Percentiles rank a stretch among this genome's conserved stretches.
Evolutionary conservation across 2,329 filamentous ascomycete species (phyloP).

Genomic region (Cytospora chrysosperma): DNA sequence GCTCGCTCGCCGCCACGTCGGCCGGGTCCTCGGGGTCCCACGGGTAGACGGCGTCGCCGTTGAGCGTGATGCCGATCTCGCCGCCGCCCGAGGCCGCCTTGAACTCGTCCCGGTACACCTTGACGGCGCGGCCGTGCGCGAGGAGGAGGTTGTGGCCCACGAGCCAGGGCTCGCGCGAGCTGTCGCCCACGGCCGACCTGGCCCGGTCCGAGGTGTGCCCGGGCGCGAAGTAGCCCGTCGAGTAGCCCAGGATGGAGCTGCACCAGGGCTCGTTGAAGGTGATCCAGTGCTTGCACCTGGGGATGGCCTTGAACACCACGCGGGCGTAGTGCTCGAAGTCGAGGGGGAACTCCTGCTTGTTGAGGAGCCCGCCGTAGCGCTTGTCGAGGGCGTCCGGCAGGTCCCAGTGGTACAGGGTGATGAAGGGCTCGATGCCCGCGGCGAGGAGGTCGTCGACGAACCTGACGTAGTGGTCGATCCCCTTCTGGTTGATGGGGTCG

Average conservation of each 20-base stretch:
- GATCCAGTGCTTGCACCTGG: conserved; percentile 83
- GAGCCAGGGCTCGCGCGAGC: conserved; percentile 75
- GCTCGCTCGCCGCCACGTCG: conserved; percentile 73
- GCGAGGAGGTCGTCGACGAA: conserved; percentile 76
- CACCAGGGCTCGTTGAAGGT: conserved; percentile 93
- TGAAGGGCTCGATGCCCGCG: conserved; percentile 74
- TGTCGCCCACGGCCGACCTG: conserved; percentile 71
- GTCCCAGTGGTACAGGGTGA: conserved; percentile 89
- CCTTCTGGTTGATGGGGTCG: conserved; percentile 77
- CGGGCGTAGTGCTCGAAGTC: conserved; percentile 80
- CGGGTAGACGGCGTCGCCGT: conserved; percentile 79
- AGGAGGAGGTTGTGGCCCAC: conserved; percentile 79
- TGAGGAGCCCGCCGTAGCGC: conserved; percentile 78
- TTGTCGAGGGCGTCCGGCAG: conserved; percentile 75
- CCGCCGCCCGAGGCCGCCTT: conserved; percentile 69
- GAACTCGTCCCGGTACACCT: conserved; percentile 80
- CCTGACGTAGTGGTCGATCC: conserved; percentile 74
- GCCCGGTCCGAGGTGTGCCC: conserved; percentile 75
- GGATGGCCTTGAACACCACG: conserved; percentile 70
- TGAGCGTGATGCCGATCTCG: conserved; percentile 84
- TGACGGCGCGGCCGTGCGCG: conserved; percentile 77
- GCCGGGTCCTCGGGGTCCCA: conserved; percentile 75
- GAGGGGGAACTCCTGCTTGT: conserved; percentile 77
- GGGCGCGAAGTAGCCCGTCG: conserved; percentile 73
- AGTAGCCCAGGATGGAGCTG: conserved; percentile 77